phyloP scores from a whole-genome alignment of 805 yeast genomes.

The Zygotorulaspora chibaensis region DNA sequence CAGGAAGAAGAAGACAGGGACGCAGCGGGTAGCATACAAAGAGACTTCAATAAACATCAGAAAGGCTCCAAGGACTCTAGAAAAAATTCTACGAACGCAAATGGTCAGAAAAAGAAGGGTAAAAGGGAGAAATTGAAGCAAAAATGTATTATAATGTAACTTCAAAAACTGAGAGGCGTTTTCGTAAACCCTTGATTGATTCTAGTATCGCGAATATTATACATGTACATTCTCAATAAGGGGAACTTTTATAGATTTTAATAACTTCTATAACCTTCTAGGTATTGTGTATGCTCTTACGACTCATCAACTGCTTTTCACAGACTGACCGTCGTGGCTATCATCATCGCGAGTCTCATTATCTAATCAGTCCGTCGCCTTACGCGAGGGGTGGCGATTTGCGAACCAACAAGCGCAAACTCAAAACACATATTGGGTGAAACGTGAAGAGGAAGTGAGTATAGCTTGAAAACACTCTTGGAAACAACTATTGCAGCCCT shows the following conservation, averaged over 20 bases:
- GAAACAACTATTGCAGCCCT: background rate
- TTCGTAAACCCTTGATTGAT: too few species aligned
- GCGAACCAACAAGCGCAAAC: background rate
- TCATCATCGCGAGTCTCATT: too few species aligned
- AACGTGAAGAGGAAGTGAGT: background rate
- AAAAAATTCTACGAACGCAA: conserved; percentile 3
- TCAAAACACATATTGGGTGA: background rate
- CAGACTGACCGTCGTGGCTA: too few species aligned
- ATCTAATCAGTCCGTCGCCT: background rate
- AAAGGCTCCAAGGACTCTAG: conserved; percentile 8
- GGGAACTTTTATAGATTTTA: too few species aligned
- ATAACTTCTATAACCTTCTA: too few species aligned
- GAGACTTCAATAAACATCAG: conserved; percentile 22
- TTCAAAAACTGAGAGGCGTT: background rate
- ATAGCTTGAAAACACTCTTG: conserved; percentile 1
- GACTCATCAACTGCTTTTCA: too few species aligned
- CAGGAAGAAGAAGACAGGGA: conserved; percentile 57
- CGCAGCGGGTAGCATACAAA: conserved; percentile 45
- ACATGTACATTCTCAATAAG: too few species aligned
- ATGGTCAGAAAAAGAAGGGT: conserved; percentile 3
- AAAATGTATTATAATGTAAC: conserved; percentile 15
- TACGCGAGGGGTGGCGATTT: background rate
- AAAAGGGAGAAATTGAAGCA: conserved; percentile 13
- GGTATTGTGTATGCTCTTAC: too few species aligned
- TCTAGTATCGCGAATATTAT: too few species aligned